A percentile compares a stretch with the other conserved stretches of the same genome.
These are phyloP conservation scores for Cytospora schulzeri DNA, from an alignment of 2,329 filamentous ascomycete genomes.

Conservation along the genomic window DNA sequence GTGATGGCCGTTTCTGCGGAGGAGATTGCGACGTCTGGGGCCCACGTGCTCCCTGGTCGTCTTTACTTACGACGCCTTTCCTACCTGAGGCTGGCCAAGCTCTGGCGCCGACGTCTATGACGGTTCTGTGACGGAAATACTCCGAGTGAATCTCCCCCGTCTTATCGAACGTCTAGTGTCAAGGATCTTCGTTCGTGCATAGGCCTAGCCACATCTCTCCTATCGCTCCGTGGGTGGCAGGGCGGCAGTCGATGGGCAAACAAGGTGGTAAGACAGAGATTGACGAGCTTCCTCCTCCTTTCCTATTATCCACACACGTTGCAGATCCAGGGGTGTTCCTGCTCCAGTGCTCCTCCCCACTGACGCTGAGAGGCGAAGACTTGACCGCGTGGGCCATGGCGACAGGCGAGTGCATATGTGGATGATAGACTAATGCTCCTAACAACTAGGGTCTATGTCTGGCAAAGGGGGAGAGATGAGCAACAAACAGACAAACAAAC, in stretches of 20 bases:
- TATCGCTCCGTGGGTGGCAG: neutral
- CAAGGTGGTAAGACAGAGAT: constrained; percentile 20
- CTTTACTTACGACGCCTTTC: neutral
- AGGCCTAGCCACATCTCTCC: neutral
- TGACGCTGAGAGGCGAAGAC: neutral
- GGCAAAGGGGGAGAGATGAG: neutral
- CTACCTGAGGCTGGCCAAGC: neutral
- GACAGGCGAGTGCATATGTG: neutral
- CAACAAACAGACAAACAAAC: neutral
- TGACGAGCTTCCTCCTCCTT: constrained; percentile 10
- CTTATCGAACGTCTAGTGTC: neutral
- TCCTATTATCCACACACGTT: neutral
- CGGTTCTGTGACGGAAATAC: neutral
- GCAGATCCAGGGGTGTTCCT: constrained; percentile 1
- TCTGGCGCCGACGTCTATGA: neutral
- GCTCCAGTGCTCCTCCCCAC: neutral
- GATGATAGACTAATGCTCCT: neutral
- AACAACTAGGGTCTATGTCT: neutral
- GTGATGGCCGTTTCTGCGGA: neutral
- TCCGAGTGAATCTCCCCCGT: neutral
- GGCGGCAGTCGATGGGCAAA: neutral
- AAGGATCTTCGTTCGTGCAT: neutral
- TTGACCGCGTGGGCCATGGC: neutral
- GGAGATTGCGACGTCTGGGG: neutral
- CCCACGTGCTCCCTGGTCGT: neutral